These are phyloP conservation scores for Phialophora macrospora DNA, from an alignment of 2,329 filamentous ascomycete genomes.

Conservation along the genomic window DNA sequence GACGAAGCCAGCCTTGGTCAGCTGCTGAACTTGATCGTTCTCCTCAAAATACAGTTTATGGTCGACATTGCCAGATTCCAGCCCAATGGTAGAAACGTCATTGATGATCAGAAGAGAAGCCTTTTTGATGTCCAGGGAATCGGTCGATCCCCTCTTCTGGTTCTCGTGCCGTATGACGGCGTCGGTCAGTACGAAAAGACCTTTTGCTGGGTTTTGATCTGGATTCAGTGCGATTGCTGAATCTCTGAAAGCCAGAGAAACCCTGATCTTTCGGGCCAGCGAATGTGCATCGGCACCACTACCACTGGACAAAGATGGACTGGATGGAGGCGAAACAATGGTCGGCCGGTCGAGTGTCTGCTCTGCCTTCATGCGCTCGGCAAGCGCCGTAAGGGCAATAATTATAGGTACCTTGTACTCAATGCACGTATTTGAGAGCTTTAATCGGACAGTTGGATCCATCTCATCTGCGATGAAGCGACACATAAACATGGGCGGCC, in stretches of 20 bases:
- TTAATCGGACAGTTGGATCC: slow-evolving; percentile 86
- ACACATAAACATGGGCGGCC: slow-evolving; percentile 74
- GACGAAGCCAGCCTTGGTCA: slow-evolving; percentile 74
- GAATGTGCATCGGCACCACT: slow-evolving; percentile 25
- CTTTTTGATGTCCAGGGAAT: slow-evolving; percentile 73
- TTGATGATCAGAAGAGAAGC: slow-evolving; percentile 84
- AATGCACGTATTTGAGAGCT: slow-evolving; percentile 79
- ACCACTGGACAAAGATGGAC: slow-evolving; percentile 31
- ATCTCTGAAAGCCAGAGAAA: slow-evolving; percentile 71
- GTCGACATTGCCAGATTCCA: slow-evolving; percentile 41
- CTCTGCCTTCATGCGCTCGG: slow-evolving; percentile 69
- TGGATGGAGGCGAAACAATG: slow-evolving; percentile 62
- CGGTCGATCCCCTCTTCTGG: slow-evolving; percentile 66
- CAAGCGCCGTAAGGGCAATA: slow-evolving; percentile 76
- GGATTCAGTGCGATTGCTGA: slow-evolving; percentile 87
- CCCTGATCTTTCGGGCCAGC: slow-evolving; percentile 57
- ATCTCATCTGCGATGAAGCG: slow-evolving; percentile 92
- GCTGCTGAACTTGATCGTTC: slow-evolving; percentile 54
- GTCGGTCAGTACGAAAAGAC: slow-evolving; percentile 77
- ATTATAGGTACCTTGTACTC: slow-evolving; percentile 88
- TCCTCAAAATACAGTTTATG: slow-evolving; percentile 41
- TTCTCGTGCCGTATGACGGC: slow-evolving; percentile 71
- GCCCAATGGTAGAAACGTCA: slow-evolving; percentile 60
- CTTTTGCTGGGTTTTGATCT: slow-evolving; percentile 73
- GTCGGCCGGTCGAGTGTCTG: slow-evolving; percentile 56